Evolutionary conservation across 306 rosid species (phyloP).

Genomic region (Inga laurina): DNA sequence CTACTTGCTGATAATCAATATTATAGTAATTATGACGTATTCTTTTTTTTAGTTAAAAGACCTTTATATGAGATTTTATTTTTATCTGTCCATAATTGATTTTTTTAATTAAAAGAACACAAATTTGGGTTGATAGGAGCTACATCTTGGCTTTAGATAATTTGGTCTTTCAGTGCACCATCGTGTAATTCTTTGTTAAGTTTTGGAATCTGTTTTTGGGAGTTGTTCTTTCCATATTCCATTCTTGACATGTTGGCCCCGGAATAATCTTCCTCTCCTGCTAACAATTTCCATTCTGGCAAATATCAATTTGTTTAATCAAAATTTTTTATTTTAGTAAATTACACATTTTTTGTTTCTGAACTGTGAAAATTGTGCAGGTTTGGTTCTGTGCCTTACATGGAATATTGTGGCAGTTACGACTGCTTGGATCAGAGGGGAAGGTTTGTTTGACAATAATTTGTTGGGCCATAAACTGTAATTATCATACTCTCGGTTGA

Average conservation of each 20-base stretch:
- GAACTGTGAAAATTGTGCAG: conserved; percentile 50
- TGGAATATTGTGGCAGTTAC: conserved; percentile 90
- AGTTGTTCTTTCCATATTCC: conserved; percentile 1
- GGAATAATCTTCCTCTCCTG: background rate
- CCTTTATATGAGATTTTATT: background rate
- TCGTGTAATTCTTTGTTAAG: background rate
- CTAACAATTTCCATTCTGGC: background rate
- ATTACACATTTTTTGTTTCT: conserved; percentile 12
- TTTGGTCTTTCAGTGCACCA: background rate
- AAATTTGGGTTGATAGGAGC: conserved; percentile 14
- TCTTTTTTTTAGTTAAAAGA: background rate
- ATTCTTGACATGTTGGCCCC: background rate
- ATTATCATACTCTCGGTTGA: conserved; percentile 23
- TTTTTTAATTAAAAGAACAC: background rate
- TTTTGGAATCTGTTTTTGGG: background rate
- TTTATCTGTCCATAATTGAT: background rate
- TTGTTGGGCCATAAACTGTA: conserved; percentile 5
- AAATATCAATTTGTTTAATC: background rate
- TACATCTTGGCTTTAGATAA: background rate
- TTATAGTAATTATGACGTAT: background rate
- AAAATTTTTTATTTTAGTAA: background rate
- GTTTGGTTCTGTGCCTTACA: conserved; percentile 64
- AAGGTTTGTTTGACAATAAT: conserved; percentile 54
- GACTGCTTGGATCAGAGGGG: conserved; percentile 83
- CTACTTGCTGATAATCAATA: conserved; percentile 22